phyloP scores from a whole-genome alignment of 2,329 filamentous ascomycete genomes.

The Blumeriella jaapii region DNA sequence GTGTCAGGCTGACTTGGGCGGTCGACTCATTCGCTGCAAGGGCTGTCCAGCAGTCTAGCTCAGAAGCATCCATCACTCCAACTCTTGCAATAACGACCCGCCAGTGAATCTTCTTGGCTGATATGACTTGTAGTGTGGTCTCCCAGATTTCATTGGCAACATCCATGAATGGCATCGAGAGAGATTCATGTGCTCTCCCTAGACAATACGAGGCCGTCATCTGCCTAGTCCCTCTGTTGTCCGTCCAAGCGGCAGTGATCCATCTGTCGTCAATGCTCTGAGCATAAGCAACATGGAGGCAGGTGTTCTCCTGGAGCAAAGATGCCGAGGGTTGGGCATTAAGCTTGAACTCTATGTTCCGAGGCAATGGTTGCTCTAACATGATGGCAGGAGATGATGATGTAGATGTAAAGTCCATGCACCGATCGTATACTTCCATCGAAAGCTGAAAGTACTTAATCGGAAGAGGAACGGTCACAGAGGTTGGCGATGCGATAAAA shows the following conservation, averaged over 20 bases:
- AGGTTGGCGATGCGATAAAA: slow-evolving; percentile 51
- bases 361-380: slow-evolving; percentile 58
- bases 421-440: slow-evolving; percentile 69
- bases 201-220: slow-evolving; percentile 64
- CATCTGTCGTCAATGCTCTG: slow-evolving; percentile 65
- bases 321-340: slow-evolving; percentile 56
- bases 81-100: slow-evolving; percentile 64
- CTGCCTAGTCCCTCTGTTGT: slow-evolving; percentile 63
- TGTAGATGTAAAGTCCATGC: slow-evolving; percentile 43
- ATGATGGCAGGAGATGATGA: slow-evolving; percentile 59
- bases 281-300: slow-evolving; percentile 71
- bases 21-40: slow-evolving; percentile 41
- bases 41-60: slow-evolving; percentile 48
- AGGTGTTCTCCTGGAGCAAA: slow-evolving; percentile 65
- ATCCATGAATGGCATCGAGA: slow-evolving; percentile 44
- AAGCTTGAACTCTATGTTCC: slow-evolving; percentile 65
- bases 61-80: slow-evolving; percentile 54
- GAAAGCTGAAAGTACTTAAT: slow-evolving; percentile 51
- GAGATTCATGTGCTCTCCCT: slow-evolving; percentile 41
- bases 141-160: slow-evolving; percentile 70
- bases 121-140: slow-evolving; percentile 62
- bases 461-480: slow-evolving; percentile 50
- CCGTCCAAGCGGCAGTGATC: slow-evolving; percentile 72
- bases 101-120: slow-evolving; percentile 61
- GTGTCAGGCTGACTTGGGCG: slow-evolving; percentile 40